These are phyloP conservation scores for Claviceps africana DNA, from an alignment of 2,329 filamentous ascomycete genomes.

Conservation along the genomic window DNA sequence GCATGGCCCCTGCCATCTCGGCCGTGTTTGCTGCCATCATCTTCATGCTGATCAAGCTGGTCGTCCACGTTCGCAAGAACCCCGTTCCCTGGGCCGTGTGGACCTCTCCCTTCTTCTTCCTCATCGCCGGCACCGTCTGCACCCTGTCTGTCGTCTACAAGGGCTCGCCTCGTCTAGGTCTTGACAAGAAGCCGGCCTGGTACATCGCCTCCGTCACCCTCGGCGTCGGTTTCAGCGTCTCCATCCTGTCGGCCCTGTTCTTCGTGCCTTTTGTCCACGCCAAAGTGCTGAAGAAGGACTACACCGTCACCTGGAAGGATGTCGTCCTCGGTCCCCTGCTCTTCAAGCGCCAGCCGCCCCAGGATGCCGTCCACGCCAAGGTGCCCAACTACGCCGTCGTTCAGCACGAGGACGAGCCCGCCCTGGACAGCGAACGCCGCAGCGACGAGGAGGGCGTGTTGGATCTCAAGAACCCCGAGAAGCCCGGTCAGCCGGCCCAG, in stretches of 20 bases:
- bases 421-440: conserved; percentile 12
- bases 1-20: conserved; percentile 53
- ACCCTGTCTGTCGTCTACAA: conserved; percentile 71
- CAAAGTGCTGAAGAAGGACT: conserved; percentile 55
- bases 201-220: conserved; percentile 55
- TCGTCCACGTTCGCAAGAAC: conserved; percentile 57
- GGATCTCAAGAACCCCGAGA: conserved; percentile 11
- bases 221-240: conserved; percentile 47
- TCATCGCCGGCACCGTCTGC: conserved; percentile 60
- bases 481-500: conserved; percentile 4
- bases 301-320: conserved; percentile 48
- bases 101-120: conserved; percentile 63
- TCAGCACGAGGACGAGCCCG: conserved; percentile 42
- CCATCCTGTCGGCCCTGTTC: conserved; percentile 48
- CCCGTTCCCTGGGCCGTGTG: conserved; percentile 60
- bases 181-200: conserved; percentile 52
- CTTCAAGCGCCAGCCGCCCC: conserved; percentile 42
- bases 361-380: conserved; percentile 36
- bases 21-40: conserved; percentile 50
- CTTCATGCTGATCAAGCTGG: conserved; percentile 49
- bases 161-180: conserved; percentile 54
- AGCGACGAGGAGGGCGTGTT: conserved; percentile 11
- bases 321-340: conserved; percentile 50
- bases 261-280: conserved; percentile 59
- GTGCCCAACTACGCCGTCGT: conserved; percentile 69